Evolutionary conservation across 2,329 filamentous ascomycete genomes (phyloP).

Genomic region (Hypocrella siamensis): DNA sequence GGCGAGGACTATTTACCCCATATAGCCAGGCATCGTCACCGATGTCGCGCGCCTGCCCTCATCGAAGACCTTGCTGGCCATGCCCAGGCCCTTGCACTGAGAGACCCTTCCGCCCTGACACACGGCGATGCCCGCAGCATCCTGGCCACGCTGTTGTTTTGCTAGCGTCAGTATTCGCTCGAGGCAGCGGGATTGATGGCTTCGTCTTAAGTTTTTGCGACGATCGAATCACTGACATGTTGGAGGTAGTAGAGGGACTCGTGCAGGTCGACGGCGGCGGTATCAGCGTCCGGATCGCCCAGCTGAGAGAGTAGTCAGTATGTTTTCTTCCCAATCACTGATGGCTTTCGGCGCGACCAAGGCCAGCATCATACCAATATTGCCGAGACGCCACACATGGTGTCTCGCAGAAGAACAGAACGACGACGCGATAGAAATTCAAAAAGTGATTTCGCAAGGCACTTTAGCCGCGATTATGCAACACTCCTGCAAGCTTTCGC

Average conservation of each 20-base stretch:
- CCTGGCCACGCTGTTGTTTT: slow-evolving; percentile 45
- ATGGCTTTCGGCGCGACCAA: too few relatives aligned
- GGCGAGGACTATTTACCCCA: too few relatives aligned
- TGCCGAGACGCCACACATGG: too few relatives aligned
- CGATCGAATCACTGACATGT: slow-evolving; percentile 15
- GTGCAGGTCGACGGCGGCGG: slow-evolving; percentile 49
- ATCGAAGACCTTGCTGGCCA: slow-evolving; percentile 45
- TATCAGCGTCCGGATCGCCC: slow-evolving; percentile 16
- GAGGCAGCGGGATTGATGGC: slow-evolving; percentile 6
- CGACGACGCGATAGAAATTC: too few relatives aligned
- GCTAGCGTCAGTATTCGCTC: slow-evolving; percentile 9
- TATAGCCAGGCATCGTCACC: slow-evolving; percentile 47
- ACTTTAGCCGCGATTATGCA: too few relatives aligned
- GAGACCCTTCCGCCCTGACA: slow-evolving; percentile 66
- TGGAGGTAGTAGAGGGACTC: slow-evolving; percentile 59
- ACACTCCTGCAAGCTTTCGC: too few relatives aligned
- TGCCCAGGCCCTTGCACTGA: slow-evolving; percentile 59
- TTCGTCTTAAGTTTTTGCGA: too few relatives aligned
- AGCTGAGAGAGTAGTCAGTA: slow-evolving; percentile 9
- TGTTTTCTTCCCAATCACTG: too few relatives aligned
- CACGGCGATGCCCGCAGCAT: slow-evolving; percentile 76
- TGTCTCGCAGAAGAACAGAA: too few relatives aligned
- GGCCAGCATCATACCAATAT: too few relatives aligned
- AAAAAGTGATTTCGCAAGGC: too few relatives aligned
- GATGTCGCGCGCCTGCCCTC: slow-evolving; percentile 65